Conservation (phyloP, 345 rosid genomes). For the Adansonia digitata region DNA sequence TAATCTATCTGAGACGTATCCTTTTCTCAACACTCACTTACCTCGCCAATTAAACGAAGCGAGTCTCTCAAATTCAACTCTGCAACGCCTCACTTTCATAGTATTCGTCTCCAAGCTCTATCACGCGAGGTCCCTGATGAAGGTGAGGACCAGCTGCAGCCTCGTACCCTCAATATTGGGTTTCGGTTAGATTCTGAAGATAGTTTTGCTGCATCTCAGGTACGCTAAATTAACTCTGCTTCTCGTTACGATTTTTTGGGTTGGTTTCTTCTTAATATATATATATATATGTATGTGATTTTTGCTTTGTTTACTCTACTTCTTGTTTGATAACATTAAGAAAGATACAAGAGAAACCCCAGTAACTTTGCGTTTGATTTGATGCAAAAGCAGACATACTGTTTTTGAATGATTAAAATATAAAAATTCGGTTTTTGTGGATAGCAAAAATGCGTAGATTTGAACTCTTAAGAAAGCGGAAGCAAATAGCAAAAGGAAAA, state of each 20-base stretch:
- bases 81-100: conserved; percentile 20
- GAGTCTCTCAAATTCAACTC: conserved; percentile 38
- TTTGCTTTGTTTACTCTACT: neutral
- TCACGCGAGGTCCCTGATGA: conserved; percentile 38
- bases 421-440: neutral
- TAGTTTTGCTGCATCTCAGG: conserved; percentile 47
- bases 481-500: neutral
- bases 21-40: conserved; percentile 17
- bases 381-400: neutral
- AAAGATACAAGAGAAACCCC: neutral
- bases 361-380: neutral
- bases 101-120: conserved; percentile 39
- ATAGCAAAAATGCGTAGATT: neutral
- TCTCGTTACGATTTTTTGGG: neutral
- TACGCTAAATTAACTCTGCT: conserved; percentile 14
- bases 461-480: neutral
- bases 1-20: conserved; percentile 27
- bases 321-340: neutral
- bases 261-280: neutral
- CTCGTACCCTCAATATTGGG: conserved; percentile 25
- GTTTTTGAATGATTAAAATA: neutral
- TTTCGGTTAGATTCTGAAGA: conserved; percentile 39
- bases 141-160: conserved; percentile 31
- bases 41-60: conserved; percentile 22
- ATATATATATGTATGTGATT: neutral